These are phyloP conservation scores for Cutaneotrichosporon sp. DNA, from an alignment of 1,284 basidiomycete genomes.

Conservation along the genomic window DNA sequence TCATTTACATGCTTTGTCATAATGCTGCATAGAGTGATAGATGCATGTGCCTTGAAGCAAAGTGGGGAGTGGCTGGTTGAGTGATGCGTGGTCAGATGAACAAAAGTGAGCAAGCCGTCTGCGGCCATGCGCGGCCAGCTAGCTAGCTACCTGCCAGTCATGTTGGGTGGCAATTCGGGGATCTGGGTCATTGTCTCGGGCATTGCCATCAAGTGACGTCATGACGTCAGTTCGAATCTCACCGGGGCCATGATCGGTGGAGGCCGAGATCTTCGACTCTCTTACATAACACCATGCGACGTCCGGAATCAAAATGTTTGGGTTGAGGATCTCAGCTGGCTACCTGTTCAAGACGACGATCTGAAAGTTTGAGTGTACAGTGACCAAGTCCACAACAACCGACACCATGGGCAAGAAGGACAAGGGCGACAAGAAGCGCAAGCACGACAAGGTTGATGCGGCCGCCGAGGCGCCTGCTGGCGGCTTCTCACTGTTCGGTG, in stretches of 20 bases:
- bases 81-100: not conserved
- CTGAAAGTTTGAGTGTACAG: not conserved
- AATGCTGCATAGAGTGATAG: constrained; percentile 10
- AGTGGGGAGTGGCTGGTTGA: not conserved
- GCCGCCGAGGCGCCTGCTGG: constrained; percentile 7
- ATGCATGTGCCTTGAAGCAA: constrained; percentile 11
- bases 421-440: constrained; percentile 35
- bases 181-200: no score
- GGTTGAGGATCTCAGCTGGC: not conserved
- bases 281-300: not conserved
- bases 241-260: not conserved
- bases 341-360: not conserved
- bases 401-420: constrained; percentile 24
- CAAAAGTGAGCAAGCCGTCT: no score
- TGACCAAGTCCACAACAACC: constrained; percentile 1
- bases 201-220: not conserved
- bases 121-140: no score
- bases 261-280: not conserved
- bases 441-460: constrained; percentile 23
- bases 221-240: not conserved
- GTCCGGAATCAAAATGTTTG: constrained; percentile 3
- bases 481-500: constrained; percentile 39
- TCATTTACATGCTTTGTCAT: constrained; percentile 12
- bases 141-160: no score
- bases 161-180: not conserved